Evolutionary conservation across 176 grass and related monocot genomes (phyloP), one percentile per base, ranked within the genome.

Genomic region (Zoysia japonica): DNA sequence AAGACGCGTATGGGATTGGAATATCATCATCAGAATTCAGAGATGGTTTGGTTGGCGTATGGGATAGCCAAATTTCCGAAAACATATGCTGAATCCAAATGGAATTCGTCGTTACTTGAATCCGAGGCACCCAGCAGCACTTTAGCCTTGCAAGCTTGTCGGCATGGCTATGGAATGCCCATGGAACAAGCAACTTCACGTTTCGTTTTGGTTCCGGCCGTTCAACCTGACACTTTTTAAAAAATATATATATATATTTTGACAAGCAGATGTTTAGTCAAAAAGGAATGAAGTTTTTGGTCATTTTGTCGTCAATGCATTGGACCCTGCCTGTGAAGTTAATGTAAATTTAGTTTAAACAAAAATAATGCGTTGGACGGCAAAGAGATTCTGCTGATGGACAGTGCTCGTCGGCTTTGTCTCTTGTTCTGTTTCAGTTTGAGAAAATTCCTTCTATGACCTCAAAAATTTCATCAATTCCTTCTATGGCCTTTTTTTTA

Each of bases 81-180:
- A 68, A 38, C 5, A 28, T 47, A 48, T 55, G 35, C 7, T 15
- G 9, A 55, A 78, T 67, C 16, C 37, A 42, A 72, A 35, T 61
- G 20, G 20, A 61, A 35, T 35, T 3, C 57, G 44, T 64, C 28
- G 28, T 7, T 39, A 7, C 14, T 13, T 77, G 13, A 47, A 49
- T 47, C 6, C 43, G 20, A 2, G 14, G 50, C 28, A 45, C 43
- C 43, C 4, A 45, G 6, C 43, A 6, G 4, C 43, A 45, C 43
- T 6, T 47, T 5, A 47, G 8, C 8, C 45, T 47, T 5, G 45
- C 5, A 7, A 56, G 54, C 67, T 81, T 61, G 54, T 49, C 67
- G 67, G 78, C 66, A 40, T 81, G 16, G 78, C 67, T 49, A 60
- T 15, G 52, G 9, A 45, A 62, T 80, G 28, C 53, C 47, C 43